These are phyloP conservation scores for Zygosaccharomyces bailii DNA, from an alignment of 805 yeast genomes.

Conservation along the genomic window DNA sequence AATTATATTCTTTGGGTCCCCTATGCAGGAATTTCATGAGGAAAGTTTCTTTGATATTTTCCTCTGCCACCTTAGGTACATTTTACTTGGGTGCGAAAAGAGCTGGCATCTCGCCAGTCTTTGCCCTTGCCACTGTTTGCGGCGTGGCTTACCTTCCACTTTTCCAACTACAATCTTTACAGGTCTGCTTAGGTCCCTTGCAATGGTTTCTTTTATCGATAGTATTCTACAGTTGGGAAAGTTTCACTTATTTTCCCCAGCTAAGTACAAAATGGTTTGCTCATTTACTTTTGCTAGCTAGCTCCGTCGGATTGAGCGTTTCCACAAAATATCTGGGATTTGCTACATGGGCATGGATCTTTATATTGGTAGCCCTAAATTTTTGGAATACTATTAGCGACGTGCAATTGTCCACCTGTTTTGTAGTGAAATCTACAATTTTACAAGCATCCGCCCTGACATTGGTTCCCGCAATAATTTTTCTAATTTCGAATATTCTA, in stretches of 20 bases:
- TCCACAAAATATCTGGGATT: constrained; percentile 72
- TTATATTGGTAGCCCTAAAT: constrained; percentile 44
- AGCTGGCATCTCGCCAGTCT: constrained; percentile 40
- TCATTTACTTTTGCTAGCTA: constrained; percentile 47
- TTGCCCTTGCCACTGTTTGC: constrained; percentile 37
- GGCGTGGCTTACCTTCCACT: constrained; percentile 22
- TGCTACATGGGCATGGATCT: constrained; percentile 64
- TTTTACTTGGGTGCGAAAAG: constrained; percentile 25
- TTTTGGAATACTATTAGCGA: constrained; percentile 75
- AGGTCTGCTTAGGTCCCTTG: constrained; percentile 38
- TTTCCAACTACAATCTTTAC: constrained; percentile 17
- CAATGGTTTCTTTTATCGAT: constrained; percentile 46
- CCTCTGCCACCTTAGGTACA: constrained; percentile 15
- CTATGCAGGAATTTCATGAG: constrained; percentile 12
- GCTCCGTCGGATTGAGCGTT: constrained; percentile 50
- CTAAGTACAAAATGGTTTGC: constrained; percentile 52
- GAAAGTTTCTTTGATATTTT: constrained; percentile 13
- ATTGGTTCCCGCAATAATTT: constrained; percentile 55
- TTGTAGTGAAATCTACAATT: constrained; percentile 41
- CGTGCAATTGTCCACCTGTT: constrained; percentile 41
- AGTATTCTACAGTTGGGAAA: constrained; percentile 50
- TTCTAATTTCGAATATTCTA: constrained; percentile 51
- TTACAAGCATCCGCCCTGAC: constrained; percentile 44
- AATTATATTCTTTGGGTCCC: constrained; percentile 20
- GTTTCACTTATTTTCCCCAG: constrained; percentile 44